Base-by-base conservation (phyloP, 305 asterid species). In the Andrographis paniculata region DNA sequence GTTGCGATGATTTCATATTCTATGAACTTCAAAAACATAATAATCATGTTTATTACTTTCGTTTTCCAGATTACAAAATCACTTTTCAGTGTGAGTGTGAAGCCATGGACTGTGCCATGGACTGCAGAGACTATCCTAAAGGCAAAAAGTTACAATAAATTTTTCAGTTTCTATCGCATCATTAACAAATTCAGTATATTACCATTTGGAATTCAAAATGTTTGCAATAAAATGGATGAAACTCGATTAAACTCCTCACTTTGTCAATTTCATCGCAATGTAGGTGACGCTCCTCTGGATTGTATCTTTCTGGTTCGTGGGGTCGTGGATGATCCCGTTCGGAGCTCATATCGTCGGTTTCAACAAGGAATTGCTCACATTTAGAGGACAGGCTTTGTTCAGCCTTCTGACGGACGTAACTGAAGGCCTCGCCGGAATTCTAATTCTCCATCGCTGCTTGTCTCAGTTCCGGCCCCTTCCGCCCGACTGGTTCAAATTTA, bases 211-310 rank as follows among this genome's bases (percentile, higher is more conserved):
- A 44, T 3, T 7, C 2, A 1, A 3, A 4, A 44, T 6, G 2
- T 44, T 18, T 19, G 4, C 4, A 22, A 22, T 4, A 24, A 24
- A 24, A n/a, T n/a, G n/a, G n/a, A n/a, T n/a, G n/a, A n/a, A n/a
- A n/a, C n/a, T n/a, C n/a, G n/a, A n/a, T n/a, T n/a, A n/a, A n/a
- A n/a, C n/a, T n/a, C 8, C 30, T 24, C 30, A 24, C 30, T 3
- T 24, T 14, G 27, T 12, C 7, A 35, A 68, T 44, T 41, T 28
- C 19, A 17, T 46, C 46, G 44, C 46, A 20, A 37, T 42, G 59
- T 68, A 87, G 98, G 98, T 91, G 52, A 80, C 83, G n/a, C 89
- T 91, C 52, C 92, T 91, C 27, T 86, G 98, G 98, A 70, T 79
- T 17, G 50, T 80, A 35, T 76, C 96, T 19, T 91, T 86, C 77